Evolutionary conservation across 2,329 filamentous ascomycete genomes (phyloP), one percentile per base, ranked within the genome.

Genomic region (Diaporthe longicolla): DNA sequence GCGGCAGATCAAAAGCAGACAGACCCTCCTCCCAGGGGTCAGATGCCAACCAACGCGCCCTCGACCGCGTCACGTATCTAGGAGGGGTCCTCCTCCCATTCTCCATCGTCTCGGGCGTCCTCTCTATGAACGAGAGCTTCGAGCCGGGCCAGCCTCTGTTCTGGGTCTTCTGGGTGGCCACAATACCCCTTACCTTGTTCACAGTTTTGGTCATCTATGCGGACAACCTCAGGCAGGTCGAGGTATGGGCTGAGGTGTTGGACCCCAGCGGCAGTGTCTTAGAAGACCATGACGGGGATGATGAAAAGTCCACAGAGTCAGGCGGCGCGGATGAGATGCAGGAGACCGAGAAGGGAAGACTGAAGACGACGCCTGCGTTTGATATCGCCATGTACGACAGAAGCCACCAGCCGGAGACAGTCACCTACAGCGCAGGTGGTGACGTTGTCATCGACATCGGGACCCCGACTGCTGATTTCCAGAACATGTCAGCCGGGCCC

Each of bases 61-160:
- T 88, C 10, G 83, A 87, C 78, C 84, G 87, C 8, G 84, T 89
- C 19, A 81, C 85, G 1, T 89, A 89, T 78, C 82, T 89, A 15
- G 87, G 87, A 63, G 87, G 86, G 0, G 78, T 88, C 1, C 79
- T 89, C 7, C 82, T 88, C 0, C 87, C 87, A 2, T 78, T 88
- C 24, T 86, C 85, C 5, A 82, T 89, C 19, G 84, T 89, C 6
- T 85, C 86, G 0, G 82, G 85, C 17, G 82, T 89, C 11, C 80
- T 89, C 19, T 85, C 85, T 19, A 88, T 89, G 80, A 82, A 84
- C 37, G 85, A 84, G 10, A 78, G 82, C 0, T 89, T 84, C 76
- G 83, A 83, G 0, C 86, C 87, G 0, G 82, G 80, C n/a, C 82
- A 82, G 0, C 43, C 75, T 21, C 78, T 79, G 24, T 88, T 88